Base-by-base conservation (phyloP, 768 basidiomycete genomes). In the Mycena haematopus region DNA sequence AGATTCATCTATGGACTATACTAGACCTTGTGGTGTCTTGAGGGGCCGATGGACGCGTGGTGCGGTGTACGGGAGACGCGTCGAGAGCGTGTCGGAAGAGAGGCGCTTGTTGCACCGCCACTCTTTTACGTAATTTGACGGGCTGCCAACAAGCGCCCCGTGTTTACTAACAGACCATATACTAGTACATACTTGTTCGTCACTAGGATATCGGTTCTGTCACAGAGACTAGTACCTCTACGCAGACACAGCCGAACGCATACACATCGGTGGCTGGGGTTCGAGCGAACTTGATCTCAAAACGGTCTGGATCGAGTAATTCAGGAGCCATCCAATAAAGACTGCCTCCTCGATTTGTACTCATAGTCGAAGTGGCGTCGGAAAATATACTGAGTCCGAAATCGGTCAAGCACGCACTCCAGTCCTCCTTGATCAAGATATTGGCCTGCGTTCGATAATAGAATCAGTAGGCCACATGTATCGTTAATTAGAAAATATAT, bases 261-360 rank as follows among this genome's bases (percentile, higher is more conserved):
- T 73, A 77, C 14, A 75, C 71, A 60, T 77, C 75, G 38, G 67
- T 75, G 2, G 67, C 67, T 22, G 68, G 62, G 13, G 76, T 75
- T 50, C 74, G 63, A 14, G 60, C 24, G 40, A 71, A 72, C n/a
- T 60, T 60, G n/a, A 62, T 50, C 47, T 63, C 70, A 52, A 75
- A 73, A 13, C 63, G 60, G 38, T 71, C 72, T 2, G 75, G 75
- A 56, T 72, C 62, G 24, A 73, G 65, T 13, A 77, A 68, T 62
- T 77, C 76, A 0, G 76, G 77, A 1, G 77, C 75, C 75, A 75
- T 77, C 74, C 76, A 78, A 21, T 74, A 54, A 10, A 71, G 60
- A 17, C 70, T 69, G 21, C 76, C 76, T 21, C 65, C 71, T 17
- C 69, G 75, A 71, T 17, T 70, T 11, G 74, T 70, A 2, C 69